Base-by-base conservation (phyloP, 1,284 basidiomycete genomes). In the Flammula alnicola region DNA sequence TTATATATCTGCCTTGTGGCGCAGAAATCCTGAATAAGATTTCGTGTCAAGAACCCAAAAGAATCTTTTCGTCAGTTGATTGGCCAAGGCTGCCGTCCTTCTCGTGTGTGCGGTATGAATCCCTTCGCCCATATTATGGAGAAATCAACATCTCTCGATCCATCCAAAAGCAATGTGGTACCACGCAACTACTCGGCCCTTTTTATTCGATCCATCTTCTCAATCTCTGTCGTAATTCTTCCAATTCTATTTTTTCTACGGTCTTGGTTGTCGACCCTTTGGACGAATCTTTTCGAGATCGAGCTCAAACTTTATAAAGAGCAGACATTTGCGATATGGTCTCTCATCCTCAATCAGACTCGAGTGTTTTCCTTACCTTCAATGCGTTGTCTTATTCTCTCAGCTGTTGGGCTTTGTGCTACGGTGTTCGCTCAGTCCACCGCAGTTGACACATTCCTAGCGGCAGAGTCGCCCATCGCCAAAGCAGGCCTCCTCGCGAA, bases 401-500 rank as follows among this genome's bases (percentile, higher is more conserved):
- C 36, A 16, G 29, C 33, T 31, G 38, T 42, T 44, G 51, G 51
- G 35, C 51, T 46, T 45, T 23, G 32, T 43, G 44, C 49, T 17
- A 31, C 31, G 26, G 57, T 60, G 12, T 52, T 63, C 26, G 57
- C 59, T 17, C 64, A 63, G 56, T 57, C 57, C 9, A 51, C 55
- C 26, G 39, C 50, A 30, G 49, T 62, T 25, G 72, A 75, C 47
- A 36, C 66, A 16, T 86, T 81, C 60, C 61, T 83, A 49, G 60
- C 68, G 1, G 69, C 67, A 12, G 77, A 87, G 64, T 73, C 71
- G 0, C 77, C 79, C 32, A 74, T 84, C 57, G 81, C 84, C 6
- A 77, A 80, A 56, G 74, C 77, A 0, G 78, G 78, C 6, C 42
- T 88, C 4, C 75, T 86, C 14, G 84, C 83, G 23, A 88, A 86